phyloP scores from a whole-genome alignment of 164 flowering plant species.

The Liquidambar formosana region DNA sequence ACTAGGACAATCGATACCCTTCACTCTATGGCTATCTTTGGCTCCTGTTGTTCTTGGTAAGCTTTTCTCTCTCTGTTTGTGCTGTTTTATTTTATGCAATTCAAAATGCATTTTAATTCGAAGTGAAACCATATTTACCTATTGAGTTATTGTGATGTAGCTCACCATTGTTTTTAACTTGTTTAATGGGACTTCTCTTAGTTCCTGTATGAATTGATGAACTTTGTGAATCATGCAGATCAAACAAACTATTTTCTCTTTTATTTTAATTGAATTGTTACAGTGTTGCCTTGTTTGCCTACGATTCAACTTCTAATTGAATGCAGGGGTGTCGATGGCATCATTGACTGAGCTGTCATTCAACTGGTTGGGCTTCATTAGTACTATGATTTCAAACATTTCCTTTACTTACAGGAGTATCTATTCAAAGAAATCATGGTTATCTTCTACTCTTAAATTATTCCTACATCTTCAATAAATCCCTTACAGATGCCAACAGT shows the following conservation, averaged over 20 bases:
- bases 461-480: not conserved
- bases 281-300: not conserved
- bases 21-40: constrained; percentile 82
- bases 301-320: not conserved
- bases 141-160: too few relatives aligned
- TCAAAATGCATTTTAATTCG: too few relatives aligned
- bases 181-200: not conserved
- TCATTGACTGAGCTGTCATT: constrained; percentile 90
- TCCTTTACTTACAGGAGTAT: too few relatives aligned
- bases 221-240: not conserved
- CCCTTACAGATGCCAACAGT: not conserved
- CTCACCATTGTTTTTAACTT: not conserved
- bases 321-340: constrained; percentile 95
- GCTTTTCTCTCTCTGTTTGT: too few relatives aligned
- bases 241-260: not conserved
- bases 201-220: not conserved
- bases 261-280: not conserved
- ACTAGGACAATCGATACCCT: constrained; percentile 77
- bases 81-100: too few relatives aligned
- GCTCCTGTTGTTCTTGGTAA: constrained; percentile 81
- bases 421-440: too few relatives aligned
- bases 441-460: too few relatives aligned
- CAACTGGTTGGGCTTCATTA: too few relatives aligned
- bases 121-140: too few relatives aligned
- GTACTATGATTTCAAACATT: too few relatives aligned